Base-by-base conservation (phyloP, 2,329 filamentous ascomycete species). In the Cryphonectria carpinicola region DNA sequence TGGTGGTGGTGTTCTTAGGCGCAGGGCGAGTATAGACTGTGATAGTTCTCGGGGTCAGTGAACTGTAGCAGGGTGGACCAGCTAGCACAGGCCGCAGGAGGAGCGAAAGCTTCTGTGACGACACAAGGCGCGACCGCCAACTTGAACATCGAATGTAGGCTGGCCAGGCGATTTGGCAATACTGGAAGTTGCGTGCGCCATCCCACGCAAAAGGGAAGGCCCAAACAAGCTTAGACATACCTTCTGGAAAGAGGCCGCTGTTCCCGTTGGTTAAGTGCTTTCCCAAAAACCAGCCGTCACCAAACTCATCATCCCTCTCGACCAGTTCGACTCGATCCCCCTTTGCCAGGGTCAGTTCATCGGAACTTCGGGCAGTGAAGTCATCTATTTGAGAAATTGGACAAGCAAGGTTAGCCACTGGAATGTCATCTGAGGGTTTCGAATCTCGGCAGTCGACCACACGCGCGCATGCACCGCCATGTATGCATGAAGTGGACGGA, bases 291-390 rank as follows among this genome's bases (percentile, higher is more conserved):
- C 92, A 95, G 68, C 93, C 93, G 80, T 97, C 93, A 72, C 92
- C 92, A 80, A 96, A 97, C 79, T 96, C 93, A 79, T 96, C 93
- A 79, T 96, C 93, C 77, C 93, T 88, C 82, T 96, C 93, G 74
- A 95, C 89, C 73, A 97, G 83, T 82, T 95, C 92, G 73, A 97
- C 91, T 74, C 92, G 89, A 77, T 96, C 93, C 76, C 93, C 95
- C 78, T 97, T 97, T 69, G 89, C 85, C 74, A 99, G 86, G 76
- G 90, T 97, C 78, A 99, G 86, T 85, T 99, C 96, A 82, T 99
- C 96, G 70, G 93, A 92, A 81, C 94, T 97, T 75, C 96, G 90
- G 70, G 95, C 95, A 76, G 90, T 85, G 80, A 99, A 98, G 82
- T 98, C 94, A 82, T 99, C 94, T 97, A 74, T 64, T 68, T 49